Evolutionary conservation across 148 eudicot species (phyloP).

Genomic region (Arbutus unedo): DNA sequence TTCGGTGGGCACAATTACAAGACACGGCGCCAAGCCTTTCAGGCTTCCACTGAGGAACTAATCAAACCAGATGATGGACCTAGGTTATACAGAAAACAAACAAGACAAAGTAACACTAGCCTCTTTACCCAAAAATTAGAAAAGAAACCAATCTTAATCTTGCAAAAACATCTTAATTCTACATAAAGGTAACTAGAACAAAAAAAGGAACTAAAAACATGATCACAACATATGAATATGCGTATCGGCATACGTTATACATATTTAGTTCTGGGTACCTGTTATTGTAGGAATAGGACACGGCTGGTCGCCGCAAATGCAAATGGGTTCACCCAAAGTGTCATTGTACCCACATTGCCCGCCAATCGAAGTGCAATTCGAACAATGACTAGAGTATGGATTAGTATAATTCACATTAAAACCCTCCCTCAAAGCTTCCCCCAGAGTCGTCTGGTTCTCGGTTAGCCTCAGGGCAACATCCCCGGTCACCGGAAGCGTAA

Average conservation of each 20-base stretch:
- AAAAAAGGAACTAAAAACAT: neutral
- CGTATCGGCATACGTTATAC: neutral
- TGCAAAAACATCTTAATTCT: neutral
- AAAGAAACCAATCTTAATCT: neutral
- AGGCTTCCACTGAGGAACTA: neutral
- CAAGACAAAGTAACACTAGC: neutral
- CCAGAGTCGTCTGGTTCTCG: constrained; percentile 16
- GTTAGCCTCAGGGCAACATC: constrained; percentile 17
- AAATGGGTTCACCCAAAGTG: constrained; percentile 16
- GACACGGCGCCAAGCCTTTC: neutral
- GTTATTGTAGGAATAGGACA: constrained; percentile 12
- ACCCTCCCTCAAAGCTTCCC: constrained; percentile 33
- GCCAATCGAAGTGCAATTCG: constrained; percentile 22
- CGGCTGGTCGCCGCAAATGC: constrained; percentile 31
- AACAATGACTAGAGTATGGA: constrained; percentile 24
- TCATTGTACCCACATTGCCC: constrained; percentile 32
- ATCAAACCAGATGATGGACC: neutral
- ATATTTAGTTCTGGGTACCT: constrained; percentile 9
- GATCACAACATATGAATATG: neutral
- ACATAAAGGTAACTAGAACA: neutral
- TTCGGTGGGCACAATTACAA: neutral
- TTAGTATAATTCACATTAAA: constrained; percentile 27
- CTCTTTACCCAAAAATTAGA: neutral
- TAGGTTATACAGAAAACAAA: neutral
- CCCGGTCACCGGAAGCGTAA: constrained; percentile 23